phyloP scores from a whole-genome alignment of 371 early-diverging fungal species.

The Mortierella sp. region DNA sequence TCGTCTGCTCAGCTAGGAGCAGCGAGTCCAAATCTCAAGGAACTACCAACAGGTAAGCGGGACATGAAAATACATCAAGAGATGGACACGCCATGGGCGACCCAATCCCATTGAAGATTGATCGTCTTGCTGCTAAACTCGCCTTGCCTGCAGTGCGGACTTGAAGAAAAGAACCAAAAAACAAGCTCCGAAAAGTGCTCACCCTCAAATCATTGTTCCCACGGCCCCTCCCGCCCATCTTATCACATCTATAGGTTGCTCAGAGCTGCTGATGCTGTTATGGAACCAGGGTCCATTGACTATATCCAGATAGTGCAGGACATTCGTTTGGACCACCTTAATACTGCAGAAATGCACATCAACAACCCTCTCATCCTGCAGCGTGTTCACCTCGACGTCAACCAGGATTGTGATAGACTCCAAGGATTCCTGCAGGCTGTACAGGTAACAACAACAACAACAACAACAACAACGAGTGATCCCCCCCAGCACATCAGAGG shows the following conservation, averaged over 20 bases:
- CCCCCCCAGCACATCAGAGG: too few relatives aligned
- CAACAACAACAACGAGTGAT: too few relatives aligned
- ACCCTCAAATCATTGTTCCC: not conserved
- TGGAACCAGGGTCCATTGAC: slow-evolving; percentile 41
- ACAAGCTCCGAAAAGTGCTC: too few relatives aligned
- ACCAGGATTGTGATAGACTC: slow-evolving; percentile 80
- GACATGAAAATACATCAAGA: not conserved
- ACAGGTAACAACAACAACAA: slow-evolving; percentile 75
- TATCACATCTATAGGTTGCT: slow-evolving; percentile 23
- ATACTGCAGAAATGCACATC: slow-evolving; percentile 73
- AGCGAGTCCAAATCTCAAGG: slow-evolving; percentile 80
- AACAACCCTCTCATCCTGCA: slow-evolving; percentile 61
- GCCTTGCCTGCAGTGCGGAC: too few relatives aligned
- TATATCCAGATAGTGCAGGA: slow-evolving; percentile 77
- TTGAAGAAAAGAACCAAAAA: too few relatives aligned
- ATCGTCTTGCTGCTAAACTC: not conserved
- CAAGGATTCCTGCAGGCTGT: slow-evolving; percentile 92
- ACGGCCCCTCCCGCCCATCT: not conserved
- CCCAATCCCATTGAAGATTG: not conserved
- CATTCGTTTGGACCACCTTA: slow-evolving; percentile 84
- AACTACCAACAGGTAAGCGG: slow-evolving; percentile 60
- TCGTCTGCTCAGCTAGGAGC: slow-evolving; percentile 88
- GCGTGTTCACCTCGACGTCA: slow-evolving; percentile 67
- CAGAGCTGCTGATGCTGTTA: slow-evolving; percentile 42
- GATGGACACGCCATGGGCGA: not conserved